Base-by-base conservation (phyloP, 2,329 filamentous ascomycete species). In the Ambrosiella beaveri region DNA sequence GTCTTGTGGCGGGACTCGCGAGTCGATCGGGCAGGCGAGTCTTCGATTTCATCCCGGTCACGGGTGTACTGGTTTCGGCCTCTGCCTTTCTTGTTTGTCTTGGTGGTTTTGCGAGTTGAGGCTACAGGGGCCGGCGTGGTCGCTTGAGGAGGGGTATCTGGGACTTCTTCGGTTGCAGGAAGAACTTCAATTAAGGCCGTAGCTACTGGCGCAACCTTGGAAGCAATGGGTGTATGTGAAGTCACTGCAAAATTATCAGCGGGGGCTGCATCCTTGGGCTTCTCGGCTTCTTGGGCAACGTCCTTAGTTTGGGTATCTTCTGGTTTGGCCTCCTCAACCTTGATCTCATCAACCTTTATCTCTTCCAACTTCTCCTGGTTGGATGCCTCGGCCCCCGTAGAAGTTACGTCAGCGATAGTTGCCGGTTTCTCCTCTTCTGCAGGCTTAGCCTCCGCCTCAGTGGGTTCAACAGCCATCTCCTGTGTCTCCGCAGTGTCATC, bases 61-160 rank as follows among this genome's bases (percentile, higher is more conserved):
- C 84, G 85, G 0, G 85, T 90, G 65, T 91, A 90, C 68, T 93
- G 88, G 63, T 91, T 93, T 62, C 85, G 82, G 15, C 85, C 84
- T 60, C 83, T 82, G 40, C 77, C 81, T 62, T 84, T 82, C 65
- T 84, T 81, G 63, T 78, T 75, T 6, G 81, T 65, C 81, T 75
- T 59, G 70, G 79, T 66, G 66, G 77, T 71, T 64, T 84, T 85
- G 67, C 85, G 86, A 59, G 78, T 74, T 1, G 75, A 72, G 62
- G 41, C 50, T 2, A 50, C 57, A 11, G 58, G 45, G 1, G 64
- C 65, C 9, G 76, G 74, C 0, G 69, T 61, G 76, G 69, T 60
- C 41, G 68, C 71, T 5, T 69, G 61, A 5, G 63, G 57, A 27
- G 65, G 63, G 17, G 75, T 58, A 44, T 61, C 59, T 19, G 40